Base-by-base conservation (phyloP, 345 rosid species). In the Lumnitzera littorea region DNA sequence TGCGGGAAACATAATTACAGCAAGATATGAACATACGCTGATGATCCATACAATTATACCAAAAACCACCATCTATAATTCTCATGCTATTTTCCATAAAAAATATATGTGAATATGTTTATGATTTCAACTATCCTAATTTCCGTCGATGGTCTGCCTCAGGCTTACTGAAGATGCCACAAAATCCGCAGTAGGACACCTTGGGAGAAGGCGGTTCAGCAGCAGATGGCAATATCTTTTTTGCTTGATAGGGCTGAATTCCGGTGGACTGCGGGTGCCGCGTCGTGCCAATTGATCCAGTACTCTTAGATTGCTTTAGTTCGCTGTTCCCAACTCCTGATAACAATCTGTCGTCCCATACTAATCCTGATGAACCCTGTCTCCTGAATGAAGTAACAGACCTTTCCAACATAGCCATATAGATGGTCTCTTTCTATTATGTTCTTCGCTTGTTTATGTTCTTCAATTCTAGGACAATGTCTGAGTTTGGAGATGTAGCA, bases 301-400 rank as follows among this genome's bases (percentile, higher is more conserved):
- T 55, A 20, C 63, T 64, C 57, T 36, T 53, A 6, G 73, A 62
- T 36, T 50, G 65, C 63, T 62, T 46, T 31, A 57, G 43, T 20
- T 56, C 72, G 25, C 11, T 50, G 0, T 62, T 56, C 2, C 24
- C 13, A 6, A 36, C 91, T 49, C 80, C 84, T 5, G 80, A 67
- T 31, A 84, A 55, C 66, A 72, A 62, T 67, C 76, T 80, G 71
- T 84, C 90, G 47, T 84, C 84, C 98, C 98, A 91, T 1, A 86
- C 73, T 17, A 84, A 65, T 2, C 98, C 98, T 0, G 96, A 91
- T 0, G 95, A 91, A 36, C 98, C 98, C 68, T 88, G 91, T 61
- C 98, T 83, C 66, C 98, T 73, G 58, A 86, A 91, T 29, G 98
- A 91, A 47, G 81, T 74, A 12, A 74, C 76, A 1, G 96, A 91